Percentiles rank a stretch among this genome's conserved stretches.
These are phyloP conservation scores for Fraxinus excelsior DNA, from an alignment of 257 asterid species.

Conservation along the genomic window DNA sequence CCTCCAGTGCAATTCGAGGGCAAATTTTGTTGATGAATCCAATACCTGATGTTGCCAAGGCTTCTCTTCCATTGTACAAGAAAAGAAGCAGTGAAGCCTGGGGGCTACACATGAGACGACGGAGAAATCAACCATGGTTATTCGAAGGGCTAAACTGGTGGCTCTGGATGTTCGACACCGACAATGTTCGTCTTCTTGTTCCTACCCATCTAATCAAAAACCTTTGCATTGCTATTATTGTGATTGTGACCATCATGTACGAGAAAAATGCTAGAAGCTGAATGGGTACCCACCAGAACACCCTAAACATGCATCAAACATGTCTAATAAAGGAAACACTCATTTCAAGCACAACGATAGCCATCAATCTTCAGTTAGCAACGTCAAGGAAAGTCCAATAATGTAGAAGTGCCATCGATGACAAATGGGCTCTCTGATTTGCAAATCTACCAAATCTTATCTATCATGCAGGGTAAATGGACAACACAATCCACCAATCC, in stretches of 20 bases:
- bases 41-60: no score
- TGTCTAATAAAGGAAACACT: neutral
- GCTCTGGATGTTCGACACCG: no score
- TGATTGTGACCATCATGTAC: neutral
- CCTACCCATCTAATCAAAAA: neutral
- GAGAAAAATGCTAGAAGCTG: constrained; percentile 1
- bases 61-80: no score
- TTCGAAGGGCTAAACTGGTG: no score
- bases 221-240: neutral
- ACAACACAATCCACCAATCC: neutral
- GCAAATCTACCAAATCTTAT: constrained; percentile 6
- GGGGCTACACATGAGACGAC: no score
- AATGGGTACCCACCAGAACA: neutral
- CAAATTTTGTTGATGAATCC: no score
- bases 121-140: no score
- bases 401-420: neutral
- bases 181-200: neutral
- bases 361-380: neutral
- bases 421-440: constrained; percentile 12
- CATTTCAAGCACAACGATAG: neutral
- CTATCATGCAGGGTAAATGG: constrained; percentile 7
- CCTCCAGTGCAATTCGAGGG: no score
- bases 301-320: neutral
- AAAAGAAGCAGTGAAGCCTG: no score
- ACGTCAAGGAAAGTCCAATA: no score